These are phyloP conservation scores for Jacaranda mimosifolia DNA, from an alignment of 257 asterid species.

Conservation along the genomic window DNA sequence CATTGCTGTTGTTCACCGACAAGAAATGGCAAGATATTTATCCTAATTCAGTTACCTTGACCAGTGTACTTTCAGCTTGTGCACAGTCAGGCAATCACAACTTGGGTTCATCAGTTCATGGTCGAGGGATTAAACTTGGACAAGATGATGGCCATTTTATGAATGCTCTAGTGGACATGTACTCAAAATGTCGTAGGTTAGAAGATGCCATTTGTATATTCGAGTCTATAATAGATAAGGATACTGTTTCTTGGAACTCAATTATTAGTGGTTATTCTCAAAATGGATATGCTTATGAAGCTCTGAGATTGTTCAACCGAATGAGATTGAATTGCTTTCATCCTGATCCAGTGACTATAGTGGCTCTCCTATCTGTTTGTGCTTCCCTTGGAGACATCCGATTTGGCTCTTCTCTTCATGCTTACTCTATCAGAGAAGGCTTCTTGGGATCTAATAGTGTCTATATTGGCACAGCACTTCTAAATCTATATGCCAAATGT, in stretches of 20 bases:
- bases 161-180: conserved; percentile 69
- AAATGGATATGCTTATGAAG: conserved; percentile 48
- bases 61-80: conserved; percentile 67
- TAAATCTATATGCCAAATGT: conserved; percentile 65
- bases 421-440: conserved; percentile 52
- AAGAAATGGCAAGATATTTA: conserved; percentile 50
- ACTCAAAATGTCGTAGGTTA: conserved; percentile 53
- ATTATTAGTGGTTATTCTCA: conserved; percentile 53
- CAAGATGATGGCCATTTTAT: conserved; percentile 52
- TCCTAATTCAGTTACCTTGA: conserved; percentile 58
- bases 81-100: conserved; percentile 48
- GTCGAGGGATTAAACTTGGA: conserved; percentile 59
- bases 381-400: conserved; percentile 48
- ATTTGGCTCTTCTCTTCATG: conserved; percentile 63
- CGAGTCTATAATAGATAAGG: conserved; percentile 48
- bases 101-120: conserved; percentile 59
- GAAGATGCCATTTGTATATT: conserved; percentile 51
- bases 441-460: conserved; percentile 45
- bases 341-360: conserved; percentile 61
- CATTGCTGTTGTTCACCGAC: conserved; percentile 56
- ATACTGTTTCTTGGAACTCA: conserved; percentile 68
- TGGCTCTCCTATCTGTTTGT: conserved; percentile 60
- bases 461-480: conserved; percentile 63
- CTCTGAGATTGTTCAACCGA: conserved; percentile 48
- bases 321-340: conserved; percentile 52